Evolutionary conservation across 805 yeast genomes (phyloP).

Genomic region (Metschnikowia drakensbergensis): DNA sequence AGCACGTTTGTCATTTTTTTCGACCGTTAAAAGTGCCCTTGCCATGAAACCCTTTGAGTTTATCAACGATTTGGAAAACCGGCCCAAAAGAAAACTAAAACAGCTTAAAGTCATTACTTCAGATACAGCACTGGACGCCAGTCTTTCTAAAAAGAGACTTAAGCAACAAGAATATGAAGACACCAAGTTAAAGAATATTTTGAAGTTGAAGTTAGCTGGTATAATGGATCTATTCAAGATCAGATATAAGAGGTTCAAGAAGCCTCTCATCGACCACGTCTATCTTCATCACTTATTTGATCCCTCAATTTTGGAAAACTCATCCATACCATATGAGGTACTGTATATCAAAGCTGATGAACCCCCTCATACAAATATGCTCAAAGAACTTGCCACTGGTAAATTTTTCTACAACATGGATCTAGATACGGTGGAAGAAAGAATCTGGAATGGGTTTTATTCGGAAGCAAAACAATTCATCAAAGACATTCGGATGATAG

Average conservation of each 20-base stretch:
- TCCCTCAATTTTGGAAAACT: slow-evolving; percentile 41
- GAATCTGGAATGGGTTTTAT: slow-evolving; percentile 95
- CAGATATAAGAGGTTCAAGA: slow-evolving; percentile 84
- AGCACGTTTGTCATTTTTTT: slow-evolving; percentile 58
- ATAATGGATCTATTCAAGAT: slow-evolving; percentile 85
- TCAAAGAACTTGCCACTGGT: slow-evolving; percentile 75
- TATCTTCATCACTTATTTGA: slow-evolving; percentile 75
- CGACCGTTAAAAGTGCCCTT: slow-evolving; percentile 49
- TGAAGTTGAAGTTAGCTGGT: slow-evolving; percentile 82
- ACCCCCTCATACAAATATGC: slow-evolving; percentile 57
- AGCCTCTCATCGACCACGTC: slow-evolving; percentile 82
- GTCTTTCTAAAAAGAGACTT: slow-evolving; percentile 39
- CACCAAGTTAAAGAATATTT: slow-evolving; percentile 74
- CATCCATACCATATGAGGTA: slow-evolving; percentile 34
- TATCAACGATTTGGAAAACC: slow-evolving; percentile 54
- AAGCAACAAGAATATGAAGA: slow-evolving; percentile 61
- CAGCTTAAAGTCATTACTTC: slow-evolving; percentile 31
- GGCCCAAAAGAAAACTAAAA: slow-evolving; percentile 49
- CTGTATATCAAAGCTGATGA: slow-evolving; percentile 45
- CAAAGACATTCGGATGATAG: slow-evolving; percentile 79
- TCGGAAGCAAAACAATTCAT: slow-evolving; percentile 89
- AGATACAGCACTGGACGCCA: slow-evolving; percentile 25
- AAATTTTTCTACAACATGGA: slow-evolving; percentile 81
- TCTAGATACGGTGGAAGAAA: slow-evolving; percentile 86
- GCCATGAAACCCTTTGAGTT: slow-evolving; percentile 67